Evolutionary conservation across 306 rosid genomes (phyloP), one percentile per base, ranked within the genome.

Genomic region (Quercus glauca): DNA sequence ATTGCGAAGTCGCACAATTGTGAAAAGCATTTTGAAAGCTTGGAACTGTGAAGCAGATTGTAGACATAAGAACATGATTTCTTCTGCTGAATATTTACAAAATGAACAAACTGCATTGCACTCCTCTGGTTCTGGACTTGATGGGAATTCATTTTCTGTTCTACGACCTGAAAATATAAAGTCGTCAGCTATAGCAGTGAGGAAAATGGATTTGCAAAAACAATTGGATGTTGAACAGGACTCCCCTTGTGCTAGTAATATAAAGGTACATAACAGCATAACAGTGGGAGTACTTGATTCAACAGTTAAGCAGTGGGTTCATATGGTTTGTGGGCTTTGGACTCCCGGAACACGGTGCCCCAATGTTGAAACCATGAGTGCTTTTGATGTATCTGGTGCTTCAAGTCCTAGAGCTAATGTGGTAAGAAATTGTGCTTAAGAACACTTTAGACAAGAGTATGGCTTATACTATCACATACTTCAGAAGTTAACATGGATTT

Each of bases 241-340:
- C 33, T 49, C 74, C 37, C 70, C 4, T 5, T n/a, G 58, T 79
- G 65, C 37, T 79, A 60, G 53, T 73, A 73, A 76, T 76, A 78
- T 76, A 18, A 75, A 76, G 79, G 79, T 80, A 49, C 80, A 77
- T 35, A 90, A 88, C 77, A 88, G 94, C 82, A 70, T 90, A 61
- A 90, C 87, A 55, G 87, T 55, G 8, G 92, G 89, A 82, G 84
- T 80, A 73, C 77, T 81, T 81, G 88, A 90, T 86, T 63, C 86
- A 5, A 77, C 84, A 79, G 81, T 85, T 72, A 90, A 86, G 86
- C 94, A 90, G 84, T 90, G 94, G 94, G 82, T 90, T 83, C 94
- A 90, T 79, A 85, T 88, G 91, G 94, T 90, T 80, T 90, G 94
- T 86, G 94, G 92, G 75, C 94, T 90, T 79, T 90, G 94, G 94